Percentiles rank a stretch among this genome's conserved stretches.
Conservation (phyloP, 2,329 filamentous ascomycete genomes). For the Decorospora gaudefroyi region DNA sequence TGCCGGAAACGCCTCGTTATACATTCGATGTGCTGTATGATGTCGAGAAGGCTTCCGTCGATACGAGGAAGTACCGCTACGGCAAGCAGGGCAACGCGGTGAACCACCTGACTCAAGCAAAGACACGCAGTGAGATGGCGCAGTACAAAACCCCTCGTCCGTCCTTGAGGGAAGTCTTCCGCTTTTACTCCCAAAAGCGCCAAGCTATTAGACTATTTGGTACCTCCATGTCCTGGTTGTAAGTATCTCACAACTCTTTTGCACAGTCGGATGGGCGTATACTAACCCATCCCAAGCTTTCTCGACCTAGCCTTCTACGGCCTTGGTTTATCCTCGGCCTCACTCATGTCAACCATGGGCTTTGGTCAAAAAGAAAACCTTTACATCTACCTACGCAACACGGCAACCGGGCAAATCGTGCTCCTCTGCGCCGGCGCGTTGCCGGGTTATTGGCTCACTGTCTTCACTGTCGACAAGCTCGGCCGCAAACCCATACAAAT, state of each 20-base stretch:
- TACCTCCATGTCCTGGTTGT: slow-evolving; percentile 81
- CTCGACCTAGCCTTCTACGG: slow-evolving; percentile 63
- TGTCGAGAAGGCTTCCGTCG: slow-evolving; percentile 64
- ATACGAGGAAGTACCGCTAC: slow-evolving; percentile 72
- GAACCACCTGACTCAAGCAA: slow-evolving; percentile 67
- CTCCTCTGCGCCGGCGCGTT: slow-evolving; percentile 78
- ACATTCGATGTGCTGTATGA: slow-evolving; percentile 81
- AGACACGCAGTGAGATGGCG: slow-evolving; percentile 52
- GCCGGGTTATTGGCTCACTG: slow-evolving; percentile 81
- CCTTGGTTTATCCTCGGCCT: slow-evolving; percentile 74
- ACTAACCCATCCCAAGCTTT: slow-evolving; percentile 45
- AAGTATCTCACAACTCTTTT: slow-evolving; percentile 3
- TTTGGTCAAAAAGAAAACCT: slow-evolving; percentile 67
- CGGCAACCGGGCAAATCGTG: slow-evolving; percentile 77
- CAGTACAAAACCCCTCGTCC: slow-evolving; percentile 43
- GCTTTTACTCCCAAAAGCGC: slow-evolving; percentile 70
- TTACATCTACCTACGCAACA: slow-evolving; percentile 73
- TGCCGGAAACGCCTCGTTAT: slow-evolving; percentile 86
- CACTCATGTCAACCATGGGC: slow-evolving; percentile 72
- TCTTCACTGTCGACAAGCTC: slow-evolving; percentile 72
- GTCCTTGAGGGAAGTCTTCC: slow-evolving; percentile 63
- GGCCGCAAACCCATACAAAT: slow-evolving; percentile 79
- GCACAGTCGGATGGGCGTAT: not conserved
- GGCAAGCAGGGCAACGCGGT: slow-evolving; percentile 63
- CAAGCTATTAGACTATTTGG: slow-evolving; percentile 72